These are phyloP conservation scores for Pythium myriotylum DNA, from an alignment of 352 stramenopile species.

Conservation along the genomic window DNA sequence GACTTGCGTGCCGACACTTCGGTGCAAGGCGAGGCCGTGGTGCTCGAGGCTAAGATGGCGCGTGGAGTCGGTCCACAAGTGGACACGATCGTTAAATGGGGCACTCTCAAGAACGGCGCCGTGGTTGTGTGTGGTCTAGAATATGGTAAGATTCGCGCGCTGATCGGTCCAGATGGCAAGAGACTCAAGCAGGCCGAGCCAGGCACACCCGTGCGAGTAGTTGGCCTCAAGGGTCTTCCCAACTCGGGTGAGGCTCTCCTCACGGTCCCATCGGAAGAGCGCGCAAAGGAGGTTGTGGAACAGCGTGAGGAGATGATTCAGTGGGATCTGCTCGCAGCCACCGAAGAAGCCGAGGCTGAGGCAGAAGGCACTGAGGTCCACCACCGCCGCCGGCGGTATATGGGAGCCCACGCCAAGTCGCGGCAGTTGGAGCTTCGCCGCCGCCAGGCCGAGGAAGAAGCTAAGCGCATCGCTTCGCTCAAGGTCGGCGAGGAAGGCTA, in stretches of 20 bases:
- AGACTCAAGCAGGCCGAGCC: slow-evolving; percentile 90
- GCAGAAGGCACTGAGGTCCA: slow-evolving; percentile 20
- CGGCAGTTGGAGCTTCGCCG: slow-evolving; percentile 68
- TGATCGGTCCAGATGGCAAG: slow-evolving; percentile 74
- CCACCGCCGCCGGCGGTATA: slow-evolving; percentile 54
- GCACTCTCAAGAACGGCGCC: slow-evolving; percentile 94
- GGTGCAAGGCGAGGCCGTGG: slow-evolving; percentile 90
- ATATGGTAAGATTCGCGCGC: slow-evolving; percentile 91
- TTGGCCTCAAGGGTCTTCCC: slow-evolving; percentile 86
- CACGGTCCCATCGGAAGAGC: slow-evolving; percentile 71
- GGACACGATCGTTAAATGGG: slow-evolving; percentile 96
- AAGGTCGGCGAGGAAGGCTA: slow-evolving; percentile 81
- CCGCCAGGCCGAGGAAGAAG: slow-evolving; percentile 65
- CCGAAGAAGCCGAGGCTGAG: slow-evolving; percentile 55
- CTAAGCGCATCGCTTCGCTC: slow-evolving; percentile 67
- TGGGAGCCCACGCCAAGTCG: slow-evolving; percentile 59
- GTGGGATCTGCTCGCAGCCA: slow-evolving; percentile 74
- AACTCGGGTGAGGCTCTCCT: slow-evolving; percentile 80
- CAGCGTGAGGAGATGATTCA: slow-evolving; percentile 72
- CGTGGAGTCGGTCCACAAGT: slow-evolving; percentile 94
- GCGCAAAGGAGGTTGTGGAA: slow-evolving; percentile 77
- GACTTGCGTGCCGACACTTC: slow-evolving; percentile 94
- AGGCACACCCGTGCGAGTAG: slow-evolving; percentile 89
- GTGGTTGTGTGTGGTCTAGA: slow-evolving; percentile 95
- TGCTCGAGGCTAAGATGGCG: slow-evolving; percentile 96